phyloP scores from a whole-genome alignment of 345 rosid genomes.

The Abelmoschus esculentus region DNA sequence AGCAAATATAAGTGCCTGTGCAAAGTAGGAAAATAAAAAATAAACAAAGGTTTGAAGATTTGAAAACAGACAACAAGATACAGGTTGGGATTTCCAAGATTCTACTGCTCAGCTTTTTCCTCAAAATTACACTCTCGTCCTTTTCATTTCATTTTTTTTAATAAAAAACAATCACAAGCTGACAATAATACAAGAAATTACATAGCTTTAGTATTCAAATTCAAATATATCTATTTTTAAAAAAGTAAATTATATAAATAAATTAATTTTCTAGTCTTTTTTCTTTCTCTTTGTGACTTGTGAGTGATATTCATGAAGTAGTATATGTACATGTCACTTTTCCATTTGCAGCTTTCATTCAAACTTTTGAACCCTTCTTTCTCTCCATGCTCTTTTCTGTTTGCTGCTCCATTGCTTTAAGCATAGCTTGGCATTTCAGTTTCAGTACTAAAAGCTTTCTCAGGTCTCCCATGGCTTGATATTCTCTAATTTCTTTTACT shows the following conservation, averaged over 20 bases:
- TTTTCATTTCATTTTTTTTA: too few relatives aligned
- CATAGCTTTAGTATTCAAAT: too few relatives aligned
- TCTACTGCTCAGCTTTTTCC: not conserved
- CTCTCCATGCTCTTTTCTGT: conserved; percentile 2
- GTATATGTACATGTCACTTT: not conserved
- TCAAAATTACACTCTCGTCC: not conserved
- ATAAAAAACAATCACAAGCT: too few relatives aligned
- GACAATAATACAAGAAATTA: too few relatives aligned
- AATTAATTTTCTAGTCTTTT: too few relatives aligned
- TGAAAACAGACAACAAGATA: conserved; percentile 26
- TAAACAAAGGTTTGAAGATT: conserved; percentile 23
- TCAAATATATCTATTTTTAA: too few relatives aligned
- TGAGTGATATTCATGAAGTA: too few relatives aligned
- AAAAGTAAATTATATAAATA: too few relatives aligned
- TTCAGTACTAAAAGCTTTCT: not conserved
- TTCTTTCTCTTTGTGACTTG: too few relatives aligned
- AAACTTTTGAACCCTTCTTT: conserved; percentile 17
- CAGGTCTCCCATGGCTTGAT: not conserved
- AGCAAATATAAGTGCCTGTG: not conserved
- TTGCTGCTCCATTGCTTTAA: not conserved
- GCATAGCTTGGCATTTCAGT: not conserved
- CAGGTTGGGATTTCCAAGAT: conserved; percentile 24
- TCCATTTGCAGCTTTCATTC: conserved; percentile 21
- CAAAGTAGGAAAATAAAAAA: not conserved
- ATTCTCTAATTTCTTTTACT: not conserved